Base-by-base conservation (phyloP, 495 filamentous ascomycete genomes). In the Thermochaetoides thermophila region DNA sequence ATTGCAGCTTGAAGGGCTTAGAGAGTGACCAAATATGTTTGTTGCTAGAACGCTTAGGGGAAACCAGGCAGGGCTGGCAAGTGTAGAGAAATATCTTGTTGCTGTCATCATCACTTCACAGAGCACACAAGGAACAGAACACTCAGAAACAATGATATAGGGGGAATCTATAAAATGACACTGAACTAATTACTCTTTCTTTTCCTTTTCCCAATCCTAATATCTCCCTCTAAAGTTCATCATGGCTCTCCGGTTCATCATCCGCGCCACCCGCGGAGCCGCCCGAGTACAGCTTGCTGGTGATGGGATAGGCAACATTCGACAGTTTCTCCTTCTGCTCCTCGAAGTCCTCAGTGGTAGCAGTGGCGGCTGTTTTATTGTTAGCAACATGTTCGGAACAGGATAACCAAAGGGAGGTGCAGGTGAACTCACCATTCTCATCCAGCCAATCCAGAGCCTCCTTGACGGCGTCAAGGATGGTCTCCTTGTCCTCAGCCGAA, bases 271-370 rank as follows among this genome's bases (percentile, higher is more conserved):
- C 68, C 13, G 65, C 66, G 31, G 63, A 71, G 21, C 72, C 71
- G 42, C 72, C 73, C 52, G 75, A 67, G 64, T 97, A 92, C 32
- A 92, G 65, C 73, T 99, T 99, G 68, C 80, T 87, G 49, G 89
- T 99, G 64, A 99, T 99, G 21, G 89, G 89, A 66, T 96, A 95
- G 15, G 89, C 89, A 35, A 95, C 81, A 60, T 78, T 76, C 48
- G 80, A 87, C 43, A 99, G 75, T 69, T 94, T 93, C 78, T 99
- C 87, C 72, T 87, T 92, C 68, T 96, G 86, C 74, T 99, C 89
- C 57, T 93, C 84, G 48, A 95, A 95, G 66, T 96, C 89, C 68
- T 96, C 91, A 33, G 76, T 67, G 39, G 69, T 73, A 37, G 89
- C 89, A 31, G 80, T 80, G 38, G 73, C 72, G 41, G 74, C 85